phyloP scores from a whole-genome alignment of 2,329 filamentous ascomycete species.

The Pseudocercospora cruenta region DNA sequence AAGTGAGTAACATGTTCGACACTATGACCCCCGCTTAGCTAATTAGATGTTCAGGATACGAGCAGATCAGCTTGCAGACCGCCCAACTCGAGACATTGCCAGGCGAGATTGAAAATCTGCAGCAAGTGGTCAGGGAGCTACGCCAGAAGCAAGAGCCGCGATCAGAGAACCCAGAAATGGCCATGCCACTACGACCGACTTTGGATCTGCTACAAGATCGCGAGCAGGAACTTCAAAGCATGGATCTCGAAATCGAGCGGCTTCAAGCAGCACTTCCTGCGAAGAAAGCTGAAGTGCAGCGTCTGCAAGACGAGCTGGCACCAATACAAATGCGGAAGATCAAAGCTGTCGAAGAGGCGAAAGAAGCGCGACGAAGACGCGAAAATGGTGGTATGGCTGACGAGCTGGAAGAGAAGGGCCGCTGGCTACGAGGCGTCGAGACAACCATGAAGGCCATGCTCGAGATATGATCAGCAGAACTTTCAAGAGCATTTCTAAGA shows the following conservation, averaged over 20 bases:
- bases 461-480: conserved; percentile 50
- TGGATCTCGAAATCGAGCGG: conserved; percentile 50
- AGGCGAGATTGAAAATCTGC: conserved; percentile 55
- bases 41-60: conserved; percentile 49
- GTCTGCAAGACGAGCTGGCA: conserved; percentile 68
- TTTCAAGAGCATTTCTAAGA: neutral
- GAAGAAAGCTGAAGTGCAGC: conserved; percentile 69
- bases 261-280: conserved; percentile 65
- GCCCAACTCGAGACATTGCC: conserved; percentile 57
- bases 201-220: conserved; percentile 43
- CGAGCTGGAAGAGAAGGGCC: conserved; percentile 73
- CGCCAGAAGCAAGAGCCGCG: conserved; percentile 44
- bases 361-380: conserved; percentile 69
- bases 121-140: conserved; percentile 54
- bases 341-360: conserved; percentile 68
- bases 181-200: conserved; percentile 50
- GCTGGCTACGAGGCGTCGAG: conserved; percentile 76
- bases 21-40: neutral
- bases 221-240: conserved; percentile 45
- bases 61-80: conserved; percentile 57
- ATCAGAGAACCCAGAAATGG: conserved; percentile 43
- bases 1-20: conserved; percentile 42
- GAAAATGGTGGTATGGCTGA: conserved; percentile 70
- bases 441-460: conserved; percentile 64
- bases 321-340: conserved; percentile 69